Evolutionary conservation across 208 protist species (phyloP).

Genomic region (Lotmaria passim): DNA sequence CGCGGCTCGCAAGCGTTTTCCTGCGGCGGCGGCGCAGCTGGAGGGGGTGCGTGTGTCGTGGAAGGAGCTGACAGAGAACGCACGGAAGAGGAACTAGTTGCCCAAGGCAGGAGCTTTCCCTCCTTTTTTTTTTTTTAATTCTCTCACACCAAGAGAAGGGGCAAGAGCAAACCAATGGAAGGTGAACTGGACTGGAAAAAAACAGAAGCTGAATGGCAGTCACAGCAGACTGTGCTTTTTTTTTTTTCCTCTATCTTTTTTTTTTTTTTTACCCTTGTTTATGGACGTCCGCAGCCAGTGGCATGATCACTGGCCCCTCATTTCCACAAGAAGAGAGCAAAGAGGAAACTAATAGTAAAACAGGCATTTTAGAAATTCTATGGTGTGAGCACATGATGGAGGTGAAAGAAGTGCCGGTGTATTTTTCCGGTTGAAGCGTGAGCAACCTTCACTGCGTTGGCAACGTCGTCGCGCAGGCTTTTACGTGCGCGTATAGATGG

Average conservation of each 20-base stretch:
- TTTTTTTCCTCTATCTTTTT: background rate
- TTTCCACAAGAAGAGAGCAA: no score
- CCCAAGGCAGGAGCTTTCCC: no score
- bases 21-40: constrained; percentile 28
- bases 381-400: no score
- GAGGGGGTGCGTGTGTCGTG: constrained; percentile 38
- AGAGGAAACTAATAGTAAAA: no score
- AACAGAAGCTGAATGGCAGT: background rate
- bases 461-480: no score
- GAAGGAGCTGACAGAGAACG: constrained; percentile 30
- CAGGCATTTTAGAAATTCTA: no score
- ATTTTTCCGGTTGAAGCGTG: no score
- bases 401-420: no score
- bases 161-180: no score
- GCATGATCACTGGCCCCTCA: no score
- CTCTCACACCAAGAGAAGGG: background rate
- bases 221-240: background rate
- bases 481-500: no score
- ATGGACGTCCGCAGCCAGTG: background rate
- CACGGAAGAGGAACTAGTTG: background rate
- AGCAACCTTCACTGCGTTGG: no score
- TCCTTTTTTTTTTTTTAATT: background rate
- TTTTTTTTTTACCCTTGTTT: background rate
- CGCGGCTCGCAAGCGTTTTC: constrained; percentile 31
- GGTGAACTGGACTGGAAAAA: constrained; percentile 5